Percentiles rank a stretch among this genome's conserved stretches.
phyloP scores from a whole-genome alignment of 2,329 filamentous ascomycete species.

The Aspergillus sp. region DNA sequence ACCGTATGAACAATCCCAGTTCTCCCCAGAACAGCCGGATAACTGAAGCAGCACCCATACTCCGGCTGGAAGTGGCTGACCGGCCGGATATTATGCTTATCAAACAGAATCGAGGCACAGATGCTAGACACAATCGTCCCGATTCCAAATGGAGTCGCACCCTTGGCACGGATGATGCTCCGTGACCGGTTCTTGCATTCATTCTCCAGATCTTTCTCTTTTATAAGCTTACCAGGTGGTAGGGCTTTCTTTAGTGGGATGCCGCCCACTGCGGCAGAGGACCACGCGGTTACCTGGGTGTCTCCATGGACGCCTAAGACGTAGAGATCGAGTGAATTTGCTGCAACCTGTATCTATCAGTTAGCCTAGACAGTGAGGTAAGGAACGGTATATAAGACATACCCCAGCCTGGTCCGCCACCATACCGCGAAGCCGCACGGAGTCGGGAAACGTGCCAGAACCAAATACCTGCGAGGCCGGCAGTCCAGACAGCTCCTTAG shows the following conservation, averaged over 20 bases:
- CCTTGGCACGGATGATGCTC: constrained; percentile 51
- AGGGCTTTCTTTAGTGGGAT: constrained; percentile 40
- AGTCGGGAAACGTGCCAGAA: constrained; percentile 55
- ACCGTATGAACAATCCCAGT: constrained; percentile 45
- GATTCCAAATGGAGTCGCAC: constrained; percentile 52
- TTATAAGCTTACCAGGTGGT: constrained; percentile 17
- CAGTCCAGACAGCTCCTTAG: constrained; percentile 48
- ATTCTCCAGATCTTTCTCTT: constrained; percentile 36
- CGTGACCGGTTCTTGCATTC: constrained; percentile 50
- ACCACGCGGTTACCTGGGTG: constrained; percentile 51
- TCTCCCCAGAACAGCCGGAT: constrained; percentile 51
- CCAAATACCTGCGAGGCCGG: constrained; percentile 53
- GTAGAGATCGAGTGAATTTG: constrained; percentile 40
- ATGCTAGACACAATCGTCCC: constrained; percentile 50
- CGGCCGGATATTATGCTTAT: constrained; percentile 48
- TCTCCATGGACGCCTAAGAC: constrained; percentile 53
- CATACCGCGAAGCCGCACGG: constrained; percentile 45
- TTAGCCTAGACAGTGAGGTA: background rate
- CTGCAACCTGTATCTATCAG: constrained; percentile 23
- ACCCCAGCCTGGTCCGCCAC: constrained; percentile 17
- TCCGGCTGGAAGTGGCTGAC: constrained; percentile 52
- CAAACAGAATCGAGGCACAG: constrained; percentile 52
- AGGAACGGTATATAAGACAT: background rate
- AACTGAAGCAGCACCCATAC: constrained; percentile 50
- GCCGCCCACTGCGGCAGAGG: constrained; percentile 44